Conservation (phyloP, 73 alveolate species). For the Tetrahymena thermophila region DNA sequence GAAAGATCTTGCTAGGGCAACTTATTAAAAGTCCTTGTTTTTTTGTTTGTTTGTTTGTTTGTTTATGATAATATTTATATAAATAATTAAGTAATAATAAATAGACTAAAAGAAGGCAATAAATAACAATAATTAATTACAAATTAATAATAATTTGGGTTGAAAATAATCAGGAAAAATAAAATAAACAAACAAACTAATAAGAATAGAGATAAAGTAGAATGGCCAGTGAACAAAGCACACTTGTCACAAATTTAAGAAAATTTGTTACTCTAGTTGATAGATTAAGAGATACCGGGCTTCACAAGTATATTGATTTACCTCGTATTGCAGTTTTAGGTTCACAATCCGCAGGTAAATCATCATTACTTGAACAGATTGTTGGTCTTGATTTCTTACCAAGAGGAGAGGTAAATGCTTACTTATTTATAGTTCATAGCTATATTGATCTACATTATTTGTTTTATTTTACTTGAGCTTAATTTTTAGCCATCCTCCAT, state of each 20-base stretch:
- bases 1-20: not conserved
- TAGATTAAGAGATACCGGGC: constrained; percentile 96
- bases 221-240: not conserved
- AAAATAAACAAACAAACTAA: not conserved
- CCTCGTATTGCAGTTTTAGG: constrained; percentile 81
- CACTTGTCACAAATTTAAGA: constrained; percentile 36
- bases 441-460: not conserved
- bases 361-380: constrained; percentile 93
- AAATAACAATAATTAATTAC: not conserved
- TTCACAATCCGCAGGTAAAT: constrained; percentile 67
- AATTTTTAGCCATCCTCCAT: not conserved
- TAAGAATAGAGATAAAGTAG: not conserved
- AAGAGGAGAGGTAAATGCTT: constrained; percentile 68
- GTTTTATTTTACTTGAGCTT: not conserved
- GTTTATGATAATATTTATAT: not conserved
- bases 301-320: constrained; percentile 85
- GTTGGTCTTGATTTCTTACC: constrained; percentile 98
- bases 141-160: not conserved
- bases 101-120: not conserved
- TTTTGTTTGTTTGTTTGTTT: not conserved
- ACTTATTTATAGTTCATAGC: not conserved
- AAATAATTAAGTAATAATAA: not conserved
- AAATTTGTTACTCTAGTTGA: constrained; percentile 57
- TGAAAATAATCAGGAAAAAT: not conserved
- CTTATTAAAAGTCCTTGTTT: not conserved